Evolutionary conservation across 345 rosid genomes (phyloP), one percentile per base, ranked within the genome.

Genomic region (Lepidium africanum): DNA sequence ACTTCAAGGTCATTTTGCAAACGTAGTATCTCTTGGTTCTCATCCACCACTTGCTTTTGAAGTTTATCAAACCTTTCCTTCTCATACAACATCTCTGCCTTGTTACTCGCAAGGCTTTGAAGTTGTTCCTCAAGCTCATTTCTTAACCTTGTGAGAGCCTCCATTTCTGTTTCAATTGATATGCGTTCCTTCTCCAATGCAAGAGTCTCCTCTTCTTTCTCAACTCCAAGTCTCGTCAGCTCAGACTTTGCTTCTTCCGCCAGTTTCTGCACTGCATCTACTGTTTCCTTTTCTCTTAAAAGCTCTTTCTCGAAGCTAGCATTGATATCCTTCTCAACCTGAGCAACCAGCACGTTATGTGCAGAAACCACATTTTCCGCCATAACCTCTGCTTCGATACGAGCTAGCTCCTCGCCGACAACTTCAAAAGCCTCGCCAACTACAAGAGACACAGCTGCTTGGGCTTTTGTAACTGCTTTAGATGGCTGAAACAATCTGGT

Each of bases 401-500:
- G 97, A 42, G 95, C 86, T 67, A 94, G 85, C 78, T 94, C 97
- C 80, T 94, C 97, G 30, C 81, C 80, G 17, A 90, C 96, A 48
- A 78, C 21, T 5, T 88, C 97, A 46, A 88, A 77, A 75, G 87
- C 90, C 73, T 94, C 97, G 33, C 97, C 92, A 46, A 73, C 82
- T 14, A 95, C 88, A 71, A 94, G 89, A 70, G 99, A 92, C 46
- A 82, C 79, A n/a, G 97, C 97, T 49, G 91, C 85, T 82, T 94
- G 99, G 57, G 96, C 92, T 70, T 94, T 94, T 65, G 97, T 94
- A 62, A 90, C 96, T 15, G 99, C 96, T 79, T 90, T 93, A 70
- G 75, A 72, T 10, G 99, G 99, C 79, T 87, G 97, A 83, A 90
- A 90, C 67, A 90, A 71, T 75, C 92, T 88, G 10, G 95, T 90